Base-by-base conservation (phyloP, 306 rosid genomes). In the Biancaea sappan region DNA sequence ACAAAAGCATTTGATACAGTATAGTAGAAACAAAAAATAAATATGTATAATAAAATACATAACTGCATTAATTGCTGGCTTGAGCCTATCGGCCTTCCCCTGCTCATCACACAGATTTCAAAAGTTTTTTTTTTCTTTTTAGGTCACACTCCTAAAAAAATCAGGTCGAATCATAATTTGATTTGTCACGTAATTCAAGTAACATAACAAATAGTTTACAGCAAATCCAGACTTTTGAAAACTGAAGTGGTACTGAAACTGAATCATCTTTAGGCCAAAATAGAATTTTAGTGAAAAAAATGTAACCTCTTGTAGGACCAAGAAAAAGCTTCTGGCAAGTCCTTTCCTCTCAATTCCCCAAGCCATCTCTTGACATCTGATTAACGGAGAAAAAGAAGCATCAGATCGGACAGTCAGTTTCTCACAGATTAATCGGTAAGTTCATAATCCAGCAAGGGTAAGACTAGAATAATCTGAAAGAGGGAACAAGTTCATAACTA, bases 321-420 rank as follows among this genome's bases (percentile, higher is more conserved):
- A 82, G 96, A 73, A 77, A 86, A 93, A 5, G 90, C 80, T 48
- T 93, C 91, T 14, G 92, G 82, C 81, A 91, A 80, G 51, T 84
- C 91, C 74, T 84, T 91, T 61, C 96, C 98, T 74, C 96, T 79
- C 76, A 91, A 80, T 61, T 89, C 92, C 4, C 88, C 86, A 24
- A 93, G 86, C 97, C 98, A 91, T 62, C 93, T 86, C 90, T 89
- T 92, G 8, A 92, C 81, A 81, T 89, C 96, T 92, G 68, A 75
- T 77, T 19, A 48, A 28, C 0, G 74, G n/a, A 44, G 1, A 60
- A 73, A 48, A 12, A 6, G 15, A 72, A 58, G 35, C 35, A 8
- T 57, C 21, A 57, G 40, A 28, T 34, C 6, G 6, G 19, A 25
- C 48, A n/a, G n/a, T 37, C 12, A 37, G 11, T 37, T 4, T 37